Base-by-base conservation (phyloP, 768 basidiomycete genomes). In the Porphyrellus cyaneotinctus region DNA sequence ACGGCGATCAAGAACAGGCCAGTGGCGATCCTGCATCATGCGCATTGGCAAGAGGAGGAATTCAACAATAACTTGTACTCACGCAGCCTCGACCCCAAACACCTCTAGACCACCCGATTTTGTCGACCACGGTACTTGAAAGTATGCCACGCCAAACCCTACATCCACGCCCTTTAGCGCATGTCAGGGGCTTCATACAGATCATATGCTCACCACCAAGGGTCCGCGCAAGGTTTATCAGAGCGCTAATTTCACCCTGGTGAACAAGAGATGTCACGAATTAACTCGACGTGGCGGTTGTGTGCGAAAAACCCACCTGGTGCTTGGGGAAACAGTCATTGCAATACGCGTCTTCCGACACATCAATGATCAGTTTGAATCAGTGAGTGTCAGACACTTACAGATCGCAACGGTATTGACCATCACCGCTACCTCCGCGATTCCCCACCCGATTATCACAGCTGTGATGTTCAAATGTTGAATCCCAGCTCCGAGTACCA, bases 391-490 rank as follows among this genome's bases (percentile, higher is more conserved):
- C 13, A 12, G 51, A 54, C 47, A 55, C 65, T 28, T 51, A 69
- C 74, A 77, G 48, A 73, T 62, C 1, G 65, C 73, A 6, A 75
- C 76, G 1, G 75, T 77, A 43, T 68, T 70, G 55, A 77, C 51
- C 64, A 74, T 66, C 26, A 72, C 63, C 2, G 69, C 62, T 4
- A 66, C 47, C 53, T 70, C 65, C 0, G 73, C 75, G 35, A 78
- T 65, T 3, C 73, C 75, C 77, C 77, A 78, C 0, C 77, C 77
- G 32, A 78, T 52, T 6, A 78, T 60, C 26, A 74, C 38, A 0
- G 66, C 68, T 1, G 50, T 54, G 11, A 68, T 57, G 6, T 63
- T 59, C 24, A 73, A 51, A 18, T 64, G 56, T 48, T 75, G 64
- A 30, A 76, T 55, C 2, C 70, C 70, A 6, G 67, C 71, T 20